Evolutionary conservation across 2,329 filamentous ascomycete genomes (phyloP).

Genomic region (Fusarium caatingaense): DNA sequence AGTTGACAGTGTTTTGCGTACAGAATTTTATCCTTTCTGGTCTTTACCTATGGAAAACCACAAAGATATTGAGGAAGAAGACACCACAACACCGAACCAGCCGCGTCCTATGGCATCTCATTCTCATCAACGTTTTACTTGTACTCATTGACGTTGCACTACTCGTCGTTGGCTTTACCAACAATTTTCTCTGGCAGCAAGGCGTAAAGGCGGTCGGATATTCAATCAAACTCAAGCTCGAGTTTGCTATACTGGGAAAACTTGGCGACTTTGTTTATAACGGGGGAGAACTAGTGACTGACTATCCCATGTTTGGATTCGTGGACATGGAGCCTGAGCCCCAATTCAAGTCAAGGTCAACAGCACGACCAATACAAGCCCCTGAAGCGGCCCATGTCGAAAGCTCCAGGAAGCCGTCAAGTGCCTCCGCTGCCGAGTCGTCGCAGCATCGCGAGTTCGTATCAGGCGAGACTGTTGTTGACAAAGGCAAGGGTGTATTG

Average conservation of each 20-base stretch:
- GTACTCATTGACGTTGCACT: conserved; percentile 57
- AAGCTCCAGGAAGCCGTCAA: conserved; percentile 13
- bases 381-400: conserved; percentile 6
- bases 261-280: conserved; percentile 50
- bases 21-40: conserved; percentile 35
- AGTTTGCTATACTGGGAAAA: conserved; percentile 52
- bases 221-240: conserved; percentile 54
- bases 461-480: background rate
- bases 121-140: conserved; percentile 55
- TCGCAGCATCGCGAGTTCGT: conserved; percentile 2
- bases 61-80: conserved; percentile 22
- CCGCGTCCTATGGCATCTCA: conserved; percentile 34
- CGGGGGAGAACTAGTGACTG: conserved; percentile 28
- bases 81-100: conserved; percentile 16
- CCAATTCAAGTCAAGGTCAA: background rate
- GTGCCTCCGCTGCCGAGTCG: conserved; percentile 12
- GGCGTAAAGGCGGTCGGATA: conserved; percentile 51
- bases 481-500: conserved; percentile 16
- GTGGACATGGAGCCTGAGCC: conserved; percentile 32
- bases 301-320: conserved; percentile 31
- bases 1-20: conserved; percentile 28
- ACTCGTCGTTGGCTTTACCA: conserved; percentile 48
- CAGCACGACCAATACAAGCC: background rate
- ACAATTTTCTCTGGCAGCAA: conserved; percentile 49
- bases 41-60: conserved; percentile 34